Base-by-base conservation (phyloP, 805 yeast species). In the Candida gorgasii region DNA sequence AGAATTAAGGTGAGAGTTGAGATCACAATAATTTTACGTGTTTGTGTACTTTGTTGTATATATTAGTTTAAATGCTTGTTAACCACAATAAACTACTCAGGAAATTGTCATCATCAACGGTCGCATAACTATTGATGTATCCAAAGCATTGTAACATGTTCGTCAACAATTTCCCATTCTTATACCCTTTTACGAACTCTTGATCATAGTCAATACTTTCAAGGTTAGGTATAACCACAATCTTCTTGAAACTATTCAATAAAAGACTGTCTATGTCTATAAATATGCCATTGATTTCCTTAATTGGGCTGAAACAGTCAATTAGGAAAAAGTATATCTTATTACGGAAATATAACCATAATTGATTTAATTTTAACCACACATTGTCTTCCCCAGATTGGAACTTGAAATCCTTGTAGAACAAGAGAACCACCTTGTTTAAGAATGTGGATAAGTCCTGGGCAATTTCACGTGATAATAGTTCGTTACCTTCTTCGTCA, bases 261-360 rank as follows among this genome's bases (percentile, higher is more conserved):
- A 65, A 40, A 3, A 57, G 46, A 17, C 44, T 53, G 39, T 65
- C 69, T 8, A 65, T 51, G 6, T 62, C 61, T 8, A 63, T 51
- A 9, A 35, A 8, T 7, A 40, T 20, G 3, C 36, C 18, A 5
- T 50, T 39, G 39, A 50, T 43, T 12, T 50, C 54, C 19, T 57
- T 60, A 6, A 64, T 44, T 1, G 67, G 63, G 16, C 53, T 54
- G 38, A 65, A 63, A 23, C 59, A 50, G 12, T 53, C 48, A 7
- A 61, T 27, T 1, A 63, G 15, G 36, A 46, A 53, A 39, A 43
- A 63, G 14, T 64, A 37, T 5, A 66, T 54, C 28, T 54, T 55
- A 17, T 43, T 40, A 35, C 62, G 57, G 47, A 65, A 66, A 34
- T 59, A 63, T 8, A 36, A 32, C 70, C 70, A 66, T 32, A 47